Base-by-base conservation (phyloP, 2,329 filamentous ascomycete species). In the Clonostachys chloroleuca region DNA sequence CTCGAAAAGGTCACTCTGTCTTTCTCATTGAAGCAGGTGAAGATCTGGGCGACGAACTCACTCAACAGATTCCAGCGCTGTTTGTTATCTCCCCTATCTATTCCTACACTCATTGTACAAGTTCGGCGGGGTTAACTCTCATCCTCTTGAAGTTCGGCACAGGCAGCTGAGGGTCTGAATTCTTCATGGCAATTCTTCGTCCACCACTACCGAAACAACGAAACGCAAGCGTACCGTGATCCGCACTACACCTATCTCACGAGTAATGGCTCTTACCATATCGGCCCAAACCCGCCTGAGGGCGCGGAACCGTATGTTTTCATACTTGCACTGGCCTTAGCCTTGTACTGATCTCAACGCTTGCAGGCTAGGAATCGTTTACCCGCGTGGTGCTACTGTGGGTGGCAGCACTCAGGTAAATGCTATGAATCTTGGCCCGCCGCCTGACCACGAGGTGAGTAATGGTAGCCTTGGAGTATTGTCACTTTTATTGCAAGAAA, bases 21-120 rank as follows among this genome's bases (percentile, higher is more conserved):
- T 69, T 83, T 8, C 64, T 83, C 4, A 69, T 83, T 18, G 79
- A 83, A 54, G 78, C 78, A 34, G 78, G 78, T 40, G 75, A 75
- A 43, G 76, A 83, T 48, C 67, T 77, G 49, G 73, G 70, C 7
- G 52, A 55, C 5, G 41, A 34, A 0, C 43, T 50, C 0, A 4
- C 53, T 3, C 54, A 59, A 20, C 13, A 46, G 6, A 42, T 56
- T 36, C 55, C 52, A 2, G 36, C 36, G 36, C 24, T 30, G 24
- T 30, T 30, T 30, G 24, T 30, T 10, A 30, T 30, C 10, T 9
- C 24, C 24, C 6, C 8, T 10, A 30, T 30, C 9, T 30, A 30
- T 30, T 30, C 24, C 9, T 30, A 30, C 24, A 7, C 8, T 30
- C 24, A 30, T 30, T 10, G 5, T 8, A 24, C 24, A 30, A 6